A percentile compares a stretch with the other conserved stretches of the same genome.
phyloP scores from a whole-genome alignment of 225 moss, liverwort and hornwort genomes.

The Polytrichum commune region DNA sequence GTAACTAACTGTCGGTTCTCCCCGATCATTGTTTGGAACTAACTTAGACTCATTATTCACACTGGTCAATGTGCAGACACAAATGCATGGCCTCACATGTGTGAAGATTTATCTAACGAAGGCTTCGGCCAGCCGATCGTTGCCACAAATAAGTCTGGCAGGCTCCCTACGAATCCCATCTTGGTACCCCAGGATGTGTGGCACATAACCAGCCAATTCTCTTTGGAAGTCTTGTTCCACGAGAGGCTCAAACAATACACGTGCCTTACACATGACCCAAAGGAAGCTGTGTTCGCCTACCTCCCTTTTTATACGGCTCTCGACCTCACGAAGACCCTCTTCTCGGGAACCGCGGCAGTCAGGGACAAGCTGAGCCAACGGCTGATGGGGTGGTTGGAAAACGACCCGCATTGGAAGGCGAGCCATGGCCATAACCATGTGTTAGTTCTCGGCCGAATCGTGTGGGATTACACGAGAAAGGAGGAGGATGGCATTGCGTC shows the following conservation, averaged over 20 bases:
- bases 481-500: not conserved
- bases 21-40: too few relatives aligned
- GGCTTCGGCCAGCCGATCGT: conserved; percentile 1
- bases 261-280: conserved; percentile 15
- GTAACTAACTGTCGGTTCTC: too few relatives aligned
- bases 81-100: conserved; percentile 2
- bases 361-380: conserved; percentile 4
- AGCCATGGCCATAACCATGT: conserved; percentile 11
- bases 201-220: conserved; percentile 17
- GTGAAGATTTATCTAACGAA: conserved; percentile 1
- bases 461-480: conserved; percentile 15
- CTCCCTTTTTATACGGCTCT: conserved; percentile 17
- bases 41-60: too few relatives aligned
- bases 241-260: conserved; percentile 8
- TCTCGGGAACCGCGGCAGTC: too few relatives aligned
- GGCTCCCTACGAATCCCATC: not conserved
- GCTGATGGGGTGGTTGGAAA: conserved; percentile 16
- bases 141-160: too few relatives aligned
- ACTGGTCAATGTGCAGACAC: not conserved
- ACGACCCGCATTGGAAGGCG: conserved; percentile 1
- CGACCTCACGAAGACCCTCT: conserved; percentile 1
- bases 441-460: conserved; percentile 15
- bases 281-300: conserved; percentile 10
- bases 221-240: conserved; percentile 12
- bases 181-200: conserved; percentile 10